These are phyloP conservation scores for Tetrapyrgos nigripes DNA, from an alignment of 1,284 basidiomycete genomes.

Conservation along the genomic window DNA sequence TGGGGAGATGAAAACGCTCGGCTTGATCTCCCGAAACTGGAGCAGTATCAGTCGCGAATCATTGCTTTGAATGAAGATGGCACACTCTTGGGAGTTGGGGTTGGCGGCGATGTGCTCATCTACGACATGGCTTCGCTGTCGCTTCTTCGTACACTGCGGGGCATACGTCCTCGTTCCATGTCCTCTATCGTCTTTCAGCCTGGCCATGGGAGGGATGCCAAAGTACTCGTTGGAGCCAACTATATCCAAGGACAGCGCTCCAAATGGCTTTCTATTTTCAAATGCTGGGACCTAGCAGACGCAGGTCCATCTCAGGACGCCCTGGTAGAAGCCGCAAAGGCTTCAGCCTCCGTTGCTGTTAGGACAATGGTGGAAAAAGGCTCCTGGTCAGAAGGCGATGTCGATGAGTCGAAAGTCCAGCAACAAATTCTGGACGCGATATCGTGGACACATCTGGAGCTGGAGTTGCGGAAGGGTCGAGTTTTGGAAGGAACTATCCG, in stretches of 20 bases:
- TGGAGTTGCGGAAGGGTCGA: not conserved
- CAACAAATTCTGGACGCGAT: not conserved
- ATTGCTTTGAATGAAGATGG: constrained; percentile 9
- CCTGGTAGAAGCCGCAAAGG: not conserved
- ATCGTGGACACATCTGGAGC: not conserved
- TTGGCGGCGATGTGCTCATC: not conserved
- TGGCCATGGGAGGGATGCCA: not conserved
- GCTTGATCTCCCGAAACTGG: not conserved
- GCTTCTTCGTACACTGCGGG: not conserved
- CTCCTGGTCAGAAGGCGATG: not conserved
- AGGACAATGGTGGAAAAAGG: too few relatives aligned
- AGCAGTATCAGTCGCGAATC: not conserved
- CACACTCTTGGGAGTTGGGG: constrained; percentile 1
- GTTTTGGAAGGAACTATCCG: not conserved
- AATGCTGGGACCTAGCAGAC: too few relatives aligned
- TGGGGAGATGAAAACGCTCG: not conserved
- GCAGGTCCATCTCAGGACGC: not conserved
- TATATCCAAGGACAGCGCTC: not conserved
- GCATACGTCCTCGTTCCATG: too few relatives aligned
- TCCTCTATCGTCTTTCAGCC: too few relatives aligned
- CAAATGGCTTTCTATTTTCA: too few relatives aligned
- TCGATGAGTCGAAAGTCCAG: not conserved
- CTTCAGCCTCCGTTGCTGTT: not conserved
- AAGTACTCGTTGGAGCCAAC: not conserved
- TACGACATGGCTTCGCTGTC: constrained; percentile 2